These are phyloP conservation scores for Mycosarcoma mackinlayi DNA, from an alignment of 1,284 basidiomycete genomes.

Conservation along the genomic window DNA sequence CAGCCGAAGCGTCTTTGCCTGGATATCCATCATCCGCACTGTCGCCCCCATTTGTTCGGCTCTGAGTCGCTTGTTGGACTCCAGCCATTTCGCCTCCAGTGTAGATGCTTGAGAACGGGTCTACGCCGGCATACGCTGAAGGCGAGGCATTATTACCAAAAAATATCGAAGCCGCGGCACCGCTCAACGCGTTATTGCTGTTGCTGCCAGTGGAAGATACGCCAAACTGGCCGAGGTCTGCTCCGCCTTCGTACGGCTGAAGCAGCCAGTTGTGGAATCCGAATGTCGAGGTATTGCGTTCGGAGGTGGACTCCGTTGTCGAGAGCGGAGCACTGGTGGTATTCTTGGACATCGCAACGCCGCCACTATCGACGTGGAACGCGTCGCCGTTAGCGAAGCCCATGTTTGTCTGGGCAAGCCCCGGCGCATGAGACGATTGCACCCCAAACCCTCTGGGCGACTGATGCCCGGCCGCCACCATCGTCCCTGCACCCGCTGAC, in stretches of 20 bases:
- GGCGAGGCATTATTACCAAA: conserved; percentile 12
- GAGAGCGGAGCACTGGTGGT: no score
- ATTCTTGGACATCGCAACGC: no score
- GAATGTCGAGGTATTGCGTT: conserved; percentile 27
- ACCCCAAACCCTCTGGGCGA: conserved; percentile 13
- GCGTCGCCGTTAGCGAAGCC: conserved; percentile 6
- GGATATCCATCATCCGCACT: neutral
- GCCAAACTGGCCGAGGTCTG: conserved; percentile 12
- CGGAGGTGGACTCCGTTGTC: no score
- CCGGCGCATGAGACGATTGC: conserved; percentile 4
- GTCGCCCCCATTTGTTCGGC: no score
- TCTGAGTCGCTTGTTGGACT: no score
- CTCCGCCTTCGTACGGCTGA: conserved; percentile 46
- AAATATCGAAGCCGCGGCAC: neutral
- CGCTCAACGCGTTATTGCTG: neutral
- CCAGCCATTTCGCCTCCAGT: no score
- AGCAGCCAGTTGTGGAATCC: conserved; percentile 51
- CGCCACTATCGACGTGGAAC: neutral
- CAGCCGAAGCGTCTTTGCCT: neutral
- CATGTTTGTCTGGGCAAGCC: conserved; percentile 3
- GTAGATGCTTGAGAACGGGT: conserved; percentile 16
- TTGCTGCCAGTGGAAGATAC: neutral
- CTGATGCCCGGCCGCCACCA: neutral
- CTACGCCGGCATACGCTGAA: conserved; percentile 5
- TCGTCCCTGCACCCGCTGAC: neutral